Evolutionary conservation across 441 rosid genomes (phyloP).

Genomic region (Melastoma candidum): DNA sequence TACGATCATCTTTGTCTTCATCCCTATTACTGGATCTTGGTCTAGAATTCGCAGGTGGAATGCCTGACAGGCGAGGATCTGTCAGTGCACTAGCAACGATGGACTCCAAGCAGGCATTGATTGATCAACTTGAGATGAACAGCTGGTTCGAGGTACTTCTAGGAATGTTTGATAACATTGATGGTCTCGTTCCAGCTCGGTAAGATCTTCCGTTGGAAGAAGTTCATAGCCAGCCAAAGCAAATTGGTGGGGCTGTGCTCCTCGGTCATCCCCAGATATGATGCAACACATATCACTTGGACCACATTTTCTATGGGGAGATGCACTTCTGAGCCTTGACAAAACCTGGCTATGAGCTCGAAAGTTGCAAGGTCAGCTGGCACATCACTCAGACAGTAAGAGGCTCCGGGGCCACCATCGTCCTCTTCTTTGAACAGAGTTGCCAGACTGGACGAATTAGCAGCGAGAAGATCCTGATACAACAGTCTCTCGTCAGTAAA

Average conservation of each 20-base stretch:
- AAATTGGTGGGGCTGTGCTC: slow-evolving; percentile 49
- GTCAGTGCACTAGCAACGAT: slow-evolving; percentile 37
- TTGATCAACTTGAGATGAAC: slow-evolving; percentile 32
- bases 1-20: slow-evolving; percentile 20
- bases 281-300: slow-evolving; percentile 48
- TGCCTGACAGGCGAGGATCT: slow-evolving; percentile 42
- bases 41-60: slow-evolving; percentile 21
- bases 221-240: slow-evolving; percentile 28
- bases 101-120: slow-evolving; percentile 48
- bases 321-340: slow-evolving; percentile 43
- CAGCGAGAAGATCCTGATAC: slow-evolving; percentile 48
- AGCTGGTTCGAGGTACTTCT: slow-evolving; percentile 27
- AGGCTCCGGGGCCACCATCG: slow-evolving; percentile 20
- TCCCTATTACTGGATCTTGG: slow-evolving; percentile 15
- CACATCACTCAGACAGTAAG: slow-evolving; percentile 35
- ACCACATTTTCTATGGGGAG: slow-evolving; percentile 52
- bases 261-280: slow-evolving; percentile 62
- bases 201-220: slow-evolving; percentile 43
- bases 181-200: slow-evolving; percentile 64
- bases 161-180: slow-evolving; percentile 36
- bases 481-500: neutral
- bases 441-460: slow-evolving; percentile 53
- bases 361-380: slow-evolving; percentile 40
- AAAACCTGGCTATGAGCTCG: slow-evolving; percentile 59
- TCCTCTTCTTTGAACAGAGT: slow-evolving; percentile 27